Base-by-base conservation (phyloP, 148 eudicot species). In the Polygonum aviculare region DNA sequence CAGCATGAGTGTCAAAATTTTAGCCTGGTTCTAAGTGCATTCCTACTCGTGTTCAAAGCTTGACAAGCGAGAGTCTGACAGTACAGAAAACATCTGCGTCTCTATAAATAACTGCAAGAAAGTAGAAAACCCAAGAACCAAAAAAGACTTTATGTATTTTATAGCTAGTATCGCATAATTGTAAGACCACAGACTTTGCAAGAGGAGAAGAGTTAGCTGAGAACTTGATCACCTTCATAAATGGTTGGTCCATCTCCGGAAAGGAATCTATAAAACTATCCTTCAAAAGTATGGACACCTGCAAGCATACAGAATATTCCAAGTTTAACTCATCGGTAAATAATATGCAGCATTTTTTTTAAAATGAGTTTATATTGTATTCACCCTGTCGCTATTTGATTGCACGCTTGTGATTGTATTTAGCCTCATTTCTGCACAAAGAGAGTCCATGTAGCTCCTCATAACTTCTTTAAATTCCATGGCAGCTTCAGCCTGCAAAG, bases 191-290 rank as follows among this genome's bases (percentile, higher is more conserved):
- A 2, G 69, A 26, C 3, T 35, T 62, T 62, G 69, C 31, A 62
- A 54, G 16, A 62, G 39, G 40, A 63, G 40, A 63, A 2, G 70
- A 31, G 40, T 2, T 63, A 63, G 35, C 16, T 63, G 72, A 41
- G 5, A 67, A 12, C 39, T 35, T 67, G 45, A 16, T 67, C 80
- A 94, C 98, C 98, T 89, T 88, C 41, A 95, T 76, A 78, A 95
- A 95, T 35, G 89, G 82, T 41, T 84, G 91, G 77, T 92, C 97
- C 80, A 74, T 89, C 54, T 79, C 75, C 55, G 93, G 84, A 73
- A 95, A 95, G 78, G 98, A 95, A 85, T 90, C 97, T 76, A 95
- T 79, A 80, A 86, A 95, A 81, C 94, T 95, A 76, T 95, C 98
- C 86, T 90, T 95, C 48, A 92, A 84, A 54, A 95, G 97, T 80